These are phyloP conservation scores for Talaromyces sp. DNA, from an alignment of 2,329 filamentous ascomycete species.

Conservation along the genomic window DNA sequence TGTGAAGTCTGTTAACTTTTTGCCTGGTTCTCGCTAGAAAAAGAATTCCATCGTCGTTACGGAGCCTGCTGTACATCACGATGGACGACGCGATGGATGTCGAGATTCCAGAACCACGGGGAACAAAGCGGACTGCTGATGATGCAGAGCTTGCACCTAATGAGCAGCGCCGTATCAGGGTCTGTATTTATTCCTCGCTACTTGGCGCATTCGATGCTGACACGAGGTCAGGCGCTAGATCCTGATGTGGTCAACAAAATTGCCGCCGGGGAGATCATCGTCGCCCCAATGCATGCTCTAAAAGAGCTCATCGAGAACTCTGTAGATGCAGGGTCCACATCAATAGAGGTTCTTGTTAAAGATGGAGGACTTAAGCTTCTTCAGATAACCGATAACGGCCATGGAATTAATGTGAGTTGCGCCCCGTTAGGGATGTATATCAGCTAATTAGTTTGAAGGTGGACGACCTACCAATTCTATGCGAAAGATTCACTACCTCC, in stretches of 20 bases:
- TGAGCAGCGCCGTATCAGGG: conserved; percentile 50
- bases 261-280: conserved; percentile 95
- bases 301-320: conserved; percentile 98
- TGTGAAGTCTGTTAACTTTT: background rate
- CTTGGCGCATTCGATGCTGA: conserved; percentile 6
- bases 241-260: conserved; percentile 98
- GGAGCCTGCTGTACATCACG: background rate
- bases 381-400: conserved; percentile 96
- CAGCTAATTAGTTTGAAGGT: conserved; percentile 53
- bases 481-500: conserved; percentile 93
- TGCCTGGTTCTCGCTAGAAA: background rate
- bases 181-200: conserved; percentile 16
- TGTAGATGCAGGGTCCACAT: conserved; percentile 92
- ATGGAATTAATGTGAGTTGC: conserved; percentile 77
- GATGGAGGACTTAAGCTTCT: conserved; percentile 92
- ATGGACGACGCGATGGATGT: conserved; percentile 46
- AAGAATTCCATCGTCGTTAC: background rate
- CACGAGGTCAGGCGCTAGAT: conserved; percentile 67
- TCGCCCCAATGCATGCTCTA: conserved; percentile 90
- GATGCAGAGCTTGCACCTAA: conserved; percentile 37
- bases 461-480: conserved; percentile 87
- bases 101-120: conserved; percentile 35
- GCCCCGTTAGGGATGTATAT: background rate
- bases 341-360: conserved; percentile 85
- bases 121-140: conserved; percentile 51